A percentile compares a stretch with the other conserved stretches of the same genome.
Evolutionary conservation across 2,329 filamentous ascomycete species (phyloP).

Genomic region (Xylariaceae sp.): DNA sequence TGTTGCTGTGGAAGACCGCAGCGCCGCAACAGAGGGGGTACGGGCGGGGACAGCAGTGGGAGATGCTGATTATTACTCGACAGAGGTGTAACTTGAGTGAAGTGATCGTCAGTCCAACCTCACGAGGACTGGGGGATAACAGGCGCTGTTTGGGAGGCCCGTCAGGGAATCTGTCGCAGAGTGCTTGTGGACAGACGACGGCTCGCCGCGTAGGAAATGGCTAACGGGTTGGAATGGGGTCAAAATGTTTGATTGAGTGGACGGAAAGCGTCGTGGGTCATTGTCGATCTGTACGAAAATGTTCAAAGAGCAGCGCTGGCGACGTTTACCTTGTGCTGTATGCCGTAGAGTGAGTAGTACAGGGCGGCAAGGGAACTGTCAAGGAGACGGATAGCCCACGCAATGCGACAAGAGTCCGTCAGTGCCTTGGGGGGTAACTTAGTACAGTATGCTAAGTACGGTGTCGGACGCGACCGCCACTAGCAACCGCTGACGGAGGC

Average conservation of each 20-base stretch:
- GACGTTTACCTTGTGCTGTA: conserved; percentile 27
- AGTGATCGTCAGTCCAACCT: conserved; percentile 41
- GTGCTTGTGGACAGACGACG: too few species aligned
- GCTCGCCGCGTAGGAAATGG: conserved; percentile 5
- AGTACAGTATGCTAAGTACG: background rate
- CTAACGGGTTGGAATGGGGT: conserved; percentile 14
- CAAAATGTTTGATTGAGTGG: conserved; percentile 20
- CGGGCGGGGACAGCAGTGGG: conserved; percentile 23
- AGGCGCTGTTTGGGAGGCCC: conserved; percentile 1
- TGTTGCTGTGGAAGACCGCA: conserved; percentile 32
- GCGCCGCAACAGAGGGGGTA: conserved; percentile 17
- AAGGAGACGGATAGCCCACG: conserved; percentile 1
- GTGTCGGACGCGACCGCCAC: background rate
- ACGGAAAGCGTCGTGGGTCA: conserved; percentile 24
- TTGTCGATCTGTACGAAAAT: conserved; percentile 22
- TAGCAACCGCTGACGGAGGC: background rate
- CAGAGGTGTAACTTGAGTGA: conserved; percentile 29
- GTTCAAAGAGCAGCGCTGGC: conserved; percentile 14
- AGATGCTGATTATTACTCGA: conserved; percentile 34
- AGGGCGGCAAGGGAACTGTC: conserved; percentile 2
- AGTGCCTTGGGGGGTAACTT: too few species aligned
- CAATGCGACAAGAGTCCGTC: too few species aligned
- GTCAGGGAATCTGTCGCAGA: conserved; percentile 11
- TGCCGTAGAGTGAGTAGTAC: conserved; percentile 4
- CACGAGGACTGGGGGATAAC: conserved; percentile 25